Evolutionary conservation across 208 protist genomes (phyloP).

Genomic region (Trypanosoma lewisi): DNA sequence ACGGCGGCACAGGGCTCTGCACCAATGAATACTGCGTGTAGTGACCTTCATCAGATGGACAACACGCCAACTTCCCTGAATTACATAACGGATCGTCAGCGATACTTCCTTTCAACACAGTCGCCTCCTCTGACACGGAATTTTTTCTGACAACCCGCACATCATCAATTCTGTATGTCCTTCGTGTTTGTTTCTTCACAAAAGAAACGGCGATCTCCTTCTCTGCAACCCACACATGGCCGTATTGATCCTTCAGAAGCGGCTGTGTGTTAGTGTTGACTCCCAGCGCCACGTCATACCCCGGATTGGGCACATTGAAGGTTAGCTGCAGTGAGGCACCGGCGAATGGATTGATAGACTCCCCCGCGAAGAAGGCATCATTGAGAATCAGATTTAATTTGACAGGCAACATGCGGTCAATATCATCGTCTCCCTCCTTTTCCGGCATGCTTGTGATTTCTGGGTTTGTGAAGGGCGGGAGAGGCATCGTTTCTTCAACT

Average conservation of each 20-base stretch:
- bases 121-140: slow-evolving; percentile 2
- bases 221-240: slow-evolving; percentile 2
- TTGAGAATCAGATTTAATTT: slow-evolving; percentile 1
- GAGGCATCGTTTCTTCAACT: too few relatives aligned
- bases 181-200: slow-evolving; percentile 3
- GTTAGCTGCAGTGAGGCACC: neutral
- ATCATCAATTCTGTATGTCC: too few relatives aligned
- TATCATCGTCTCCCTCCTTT: neutral
- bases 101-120: neutral
- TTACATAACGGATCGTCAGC: neutral
- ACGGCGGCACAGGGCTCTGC: neutral
- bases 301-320: slow-evolving; percentile 6
- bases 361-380: neutral
- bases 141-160: neutral
- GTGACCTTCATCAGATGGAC: neutral
- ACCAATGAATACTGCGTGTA: slow-evolving; percentile 1
- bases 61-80: neutral
- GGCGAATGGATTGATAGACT: neutral
- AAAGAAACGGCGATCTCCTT: neutral
- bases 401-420: neutral
- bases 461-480: neutral
- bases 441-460: neutral
- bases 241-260: neutral
- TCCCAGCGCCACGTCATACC: neutral
- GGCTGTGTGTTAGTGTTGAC: neutral